Conservation (phyloP, 2,329 filamentous ascomycete genomes). For the Metarhizium anisopliae region DNA sequence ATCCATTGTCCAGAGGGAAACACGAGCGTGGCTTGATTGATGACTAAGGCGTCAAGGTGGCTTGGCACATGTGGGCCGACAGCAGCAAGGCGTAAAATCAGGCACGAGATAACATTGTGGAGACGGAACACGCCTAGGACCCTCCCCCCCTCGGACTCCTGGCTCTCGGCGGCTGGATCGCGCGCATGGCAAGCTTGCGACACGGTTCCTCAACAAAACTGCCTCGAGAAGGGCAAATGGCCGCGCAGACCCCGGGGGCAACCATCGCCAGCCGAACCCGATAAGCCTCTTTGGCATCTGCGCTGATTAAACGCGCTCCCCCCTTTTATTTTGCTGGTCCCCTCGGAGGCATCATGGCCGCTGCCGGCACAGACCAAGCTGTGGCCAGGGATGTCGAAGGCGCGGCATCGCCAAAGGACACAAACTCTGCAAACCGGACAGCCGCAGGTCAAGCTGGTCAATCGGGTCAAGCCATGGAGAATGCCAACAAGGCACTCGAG, state of each 20-base stretch:
- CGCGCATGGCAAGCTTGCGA: constrained; percentile 6
- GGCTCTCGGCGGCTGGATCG: not conserved
- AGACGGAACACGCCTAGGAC: not conserved
- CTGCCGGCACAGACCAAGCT: constrained; percentile 15
- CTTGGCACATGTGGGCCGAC: not conserved
- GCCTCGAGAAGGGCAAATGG: constrained; percentile 7
- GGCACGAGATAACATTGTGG: not conserved
- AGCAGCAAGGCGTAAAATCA: not conserved
- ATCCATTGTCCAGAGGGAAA: too few relatives aligned
- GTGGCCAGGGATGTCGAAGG: constrained; percentile 13
- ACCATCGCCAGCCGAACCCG: not conserved
- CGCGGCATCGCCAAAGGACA: constrained; percentile 18
- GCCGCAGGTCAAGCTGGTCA: constrained; percentile 10
- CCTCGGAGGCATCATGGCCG: constrained; percentile 15
- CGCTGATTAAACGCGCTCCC: not conserved
- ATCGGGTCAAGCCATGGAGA: constrained; percentile 15
- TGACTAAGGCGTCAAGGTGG: not conserved
- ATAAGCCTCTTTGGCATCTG: not conserved
- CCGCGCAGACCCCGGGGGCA: constrained; percentile 6
- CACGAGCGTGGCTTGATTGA: not conserved
- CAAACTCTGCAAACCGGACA: constrained; percentile 16
- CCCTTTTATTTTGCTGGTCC: not conserved
- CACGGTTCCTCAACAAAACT: not conserved
- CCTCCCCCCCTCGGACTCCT: not conserved
- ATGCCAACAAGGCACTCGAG: constrained; percentile 33